These are phyloP conservation scores for Geosmithia morbida DNA, from an alignment of 2,329 filamentous ascomycete genomes.

Conservation along the genomic window DNA sequence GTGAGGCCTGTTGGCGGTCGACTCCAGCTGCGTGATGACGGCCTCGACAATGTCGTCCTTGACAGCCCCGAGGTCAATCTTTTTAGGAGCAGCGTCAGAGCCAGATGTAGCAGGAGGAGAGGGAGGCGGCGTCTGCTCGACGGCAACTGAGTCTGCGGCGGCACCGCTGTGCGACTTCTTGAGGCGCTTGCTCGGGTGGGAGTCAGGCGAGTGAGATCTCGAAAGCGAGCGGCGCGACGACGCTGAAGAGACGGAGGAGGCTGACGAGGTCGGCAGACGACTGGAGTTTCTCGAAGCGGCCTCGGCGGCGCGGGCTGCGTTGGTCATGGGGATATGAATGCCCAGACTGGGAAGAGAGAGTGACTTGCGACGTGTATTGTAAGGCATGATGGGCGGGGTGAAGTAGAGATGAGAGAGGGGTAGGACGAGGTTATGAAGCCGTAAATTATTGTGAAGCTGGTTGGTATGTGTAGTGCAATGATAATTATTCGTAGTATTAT, in stretches of 20 bases:
- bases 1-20: slow-evolving; percentile 83
- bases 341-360: slow-evolving; percentile 84
- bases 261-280: slow-evolving; percentile 13
- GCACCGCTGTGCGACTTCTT: slow-evolving; percentile 59
- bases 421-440: background rate
- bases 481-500: background rate
- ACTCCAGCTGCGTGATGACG: slow-evolving; percentile 76
- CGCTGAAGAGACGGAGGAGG: slow-evolving; percentile 13
- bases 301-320: slow-evolving; percentile 42
- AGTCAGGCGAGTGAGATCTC: slow-evolving; percentile 14
- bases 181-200: slow-evolving; percentile 46
- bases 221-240: slow-evolving; percentile 16
- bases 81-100: slow-evolving; percentile 8
- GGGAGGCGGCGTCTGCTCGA: slow-evolving; percentile 56
- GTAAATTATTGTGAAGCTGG: background rate
- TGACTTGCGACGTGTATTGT: slow-evolving; percentile 95
- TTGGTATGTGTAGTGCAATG: too few species aligned
- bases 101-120: slow-evolving; percentile 17
- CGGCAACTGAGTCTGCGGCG: slow-evolving; percentile 56
- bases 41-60: slow-evolving; percentile 92
- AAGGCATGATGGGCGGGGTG: slow-evolving; percentile 50
- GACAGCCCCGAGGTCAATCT: slow-evolving; percentile 59
- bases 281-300: slow-evolving; percentile 26
- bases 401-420: background rate
- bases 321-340: slow-evolving; percentile 65